A percentile compares a stretch with the other conserved stretches of the same genome.
Conservation (phyloP, 2,329 filamentous ascomycete species). For the Penicillium sp. region DNA sequence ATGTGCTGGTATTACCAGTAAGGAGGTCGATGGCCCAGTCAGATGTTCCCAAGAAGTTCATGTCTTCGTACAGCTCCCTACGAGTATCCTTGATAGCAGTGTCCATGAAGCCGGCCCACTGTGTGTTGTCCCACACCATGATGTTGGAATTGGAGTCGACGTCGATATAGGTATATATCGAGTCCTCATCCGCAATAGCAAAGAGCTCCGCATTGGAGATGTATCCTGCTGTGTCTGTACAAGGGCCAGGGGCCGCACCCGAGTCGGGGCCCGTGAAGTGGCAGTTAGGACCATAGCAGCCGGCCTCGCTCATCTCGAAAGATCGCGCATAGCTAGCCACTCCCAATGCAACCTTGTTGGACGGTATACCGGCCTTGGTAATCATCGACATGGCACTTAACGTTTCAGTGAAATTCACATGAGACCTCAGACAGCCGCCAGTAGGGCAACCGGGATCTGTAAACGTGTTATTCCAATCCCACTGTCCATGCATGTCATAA, state of each 20-base stretch:
- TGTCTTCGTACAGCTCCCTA: not conserved
- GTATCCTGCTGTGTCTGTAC: conserved; percentile 36
- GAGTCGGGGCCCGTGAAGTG: conserved; percentile 29
- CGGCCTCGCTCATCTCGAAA: conserved; percentile 28
- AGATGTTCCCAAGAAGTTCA: not conserved
- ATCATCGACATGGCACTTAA: conserved; percentile 28
- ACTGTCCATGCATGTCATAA: conserved; percentile 33
- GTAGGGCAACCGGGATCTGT: conserved; percentile 20
- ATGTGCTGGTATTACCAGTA: not conserved
- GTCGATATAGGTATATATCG: not conserved
- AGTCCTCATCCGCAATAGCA: not conserved
- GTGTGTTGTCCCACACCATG: not conserved
- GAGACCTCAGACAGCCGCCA: conserved; percentile 31
- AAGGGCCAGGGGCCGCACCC: conserved; percentile 27
- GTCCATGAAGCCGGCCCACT: not conserved
- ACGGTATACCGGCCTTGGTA: conserved; percentile 31
- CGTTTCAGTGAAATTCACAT: conserved; percentile 40
- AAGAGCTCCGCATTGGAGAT: conserved; percentile 18
- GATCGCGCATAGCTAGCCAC: conserved; percentile 31
- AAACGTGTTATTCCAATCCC: conserved; percentile 24
- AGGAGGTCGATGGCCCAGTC: not conserved
- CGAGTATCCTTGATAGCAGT: not conserved
- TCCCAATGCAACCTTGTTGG: conserved; percentile 30
- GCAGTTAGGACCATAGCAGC: conserved; percentile 29
- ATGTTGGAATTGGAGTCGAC: not conserved